Base-by-base conservation (phyloP, 495 filamentous ascomycete genomes). In the Terfezia claveryi region DNA sequence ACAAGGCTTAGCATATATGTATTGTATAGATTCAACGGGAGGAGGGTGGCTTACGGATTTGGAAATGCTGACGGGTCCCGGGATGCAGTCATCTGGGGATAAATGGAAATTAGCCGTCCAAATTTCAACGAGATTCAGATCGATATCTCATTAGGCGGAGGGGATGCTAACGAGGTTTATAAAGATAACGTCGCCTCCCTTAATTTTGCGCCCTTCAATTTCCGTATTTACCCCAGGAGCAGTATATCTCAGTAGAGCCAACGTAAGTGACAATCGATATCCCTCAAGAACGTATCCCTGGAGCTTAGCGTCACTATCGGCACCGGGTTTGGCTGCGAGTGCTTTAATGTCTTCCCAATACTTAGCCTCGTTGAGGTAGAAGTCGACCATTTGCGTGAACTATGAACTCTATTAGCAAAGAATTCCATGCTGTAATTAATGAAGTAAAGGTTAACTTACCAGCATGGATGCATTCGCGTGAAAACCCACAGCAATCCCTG, bases 71-170 rank as follows among this genome's bases (percentile, higher is more conserved):
- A 62, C 65, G 3, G 72, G 67, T 46, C 41, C 2, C 41, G 41
- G 8, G 14, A 14, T 14, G 41, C 41, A 20, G 8, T 4, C 1
- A 46, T 46, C 41, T 46, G 41, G 12, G 17, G 41, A 8, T 5
- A 8, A 6, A 2, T 14, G 41, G 3, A 46, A 32, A 5, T 32
- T 32, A 32, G 27, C 27, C 27, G 4, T 46, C 4, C 14, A 14
- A 0, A 2, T 14, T 46, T 4, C 17, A 20, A 46, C 17, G 41
- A 14, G 12, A 0, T 46, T 14, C 17, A 46, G 41, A 46, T 14
- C 12, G 12, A 46, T 14, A 58, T 89, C 83, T 20, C 71, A 72
- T 59, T 75, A 73, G 38, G 79, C 79, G 41, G 17, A 14, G 41
- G 14, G 17, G 3, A 20, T 2, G 6, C 41, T 41, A 16, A 59